phyloP scores from a whole-genome alignment of 768 basidiomycete genomes.

The Suillus luteus region DNA sequence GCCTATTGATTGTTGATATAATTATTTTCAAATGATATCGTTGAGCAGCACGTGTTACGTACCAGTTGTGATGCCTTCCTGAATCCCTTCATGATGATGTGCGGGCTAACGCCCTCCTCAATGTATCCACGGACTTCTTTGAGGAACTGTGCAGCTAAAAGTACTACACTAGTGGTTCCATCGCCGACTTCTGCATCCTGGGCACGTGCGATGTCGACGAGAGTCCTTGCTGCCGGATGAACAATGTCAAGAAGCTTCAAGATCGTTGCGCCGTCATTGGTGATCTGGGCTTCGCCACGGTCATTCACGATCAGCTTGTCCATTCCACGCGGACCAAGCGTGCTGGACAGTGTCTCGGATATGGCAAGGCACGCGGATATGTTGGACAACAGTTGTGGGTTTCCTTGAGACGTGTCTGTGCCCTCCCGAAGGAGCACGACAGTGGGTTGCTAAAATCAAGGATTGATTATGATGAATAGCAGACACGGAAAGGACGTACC shows the following conservation, averaged over 20 bases:
- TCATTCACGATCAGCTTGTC: constrained; percentile 96
- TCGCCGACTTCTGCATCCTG: constrained; percentile 99
- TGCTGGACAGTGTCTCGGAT: constrained; percentile 86
- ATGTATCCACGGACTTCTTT: constrained; percentile 91
- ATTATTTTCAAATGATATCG: constrained; percentile 15
- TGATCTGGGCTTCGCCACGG: constrained; percentile 96
- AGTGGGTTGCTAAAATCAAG: constrained; percentile 80
- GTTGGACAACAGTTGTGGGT: constrained; percentile 88
- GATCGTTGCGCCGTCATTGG: constrained; percentile 99
- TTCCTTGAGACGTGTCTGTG: constrained; percentile 95
- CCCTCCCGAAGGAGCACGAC: constrained; percentile 96
- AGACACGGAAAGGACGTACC: constrained; percentile 41
- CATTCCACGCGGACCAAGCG: constrained; percentile 98
- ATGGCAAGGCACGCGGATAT: constrained; percentile 97
- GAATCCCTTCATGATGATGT: constrained; percentile 97
- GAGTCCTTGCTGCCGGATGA: constrained; percentile 95
- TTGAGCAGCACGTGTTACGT: constrained; percentile 15
- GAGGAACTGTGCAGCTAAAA: constrained; percentile 90
- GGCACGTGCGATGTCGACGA: constrained; percentile 97
- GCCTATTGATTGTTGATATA: constrained; percentile 50
- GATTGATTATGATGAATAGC: constrained; percentile 8
- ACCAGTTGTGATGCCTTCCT: constrained; percentile 86
- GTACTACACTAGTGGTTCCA: constrained; percentile 95
- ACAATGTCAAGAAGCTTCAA: constrained; percentile 96
- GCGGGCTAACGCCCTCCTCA: constrained; percentile 96